phyloP scores from a whole-genome alignment of 2,329 filamentous ascomycete genomes.

The Mycosphaerella sp. region DNA sequence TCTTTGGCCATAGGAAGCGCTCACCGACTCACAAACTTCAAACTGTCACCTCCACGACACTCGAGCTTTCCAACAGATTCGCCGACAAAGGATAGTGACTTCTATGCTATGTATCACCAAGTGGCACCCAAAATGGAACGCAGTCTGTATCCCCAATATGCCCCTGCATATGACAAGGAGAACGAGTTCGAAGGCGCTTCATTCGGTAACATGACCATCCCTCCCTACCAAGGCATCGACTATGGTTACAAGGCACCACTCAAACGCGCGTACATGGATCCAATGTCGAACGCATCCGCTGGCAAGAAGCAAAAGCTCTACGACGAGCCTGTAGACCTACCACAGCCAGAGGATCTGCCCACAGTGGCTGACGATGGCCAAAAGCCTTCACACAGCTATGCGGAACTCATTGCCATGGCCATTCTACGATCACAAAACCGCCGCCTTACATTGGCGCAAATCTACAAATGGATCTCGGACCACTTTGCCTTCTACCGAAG shows the following conservation, averaged over 20 bases:
- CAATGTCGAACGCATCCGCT: constrained; percentile 49
- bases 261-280: constrained; percentile 62
- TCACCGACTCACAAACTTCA: constrained; percentile 60
- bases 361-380: constrained; percentile 74
- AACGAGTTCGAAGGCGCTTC: constrained; percentile 25
- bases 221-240: constrained; percentile 39
- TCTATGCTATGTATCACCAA: constrained; percentile 35
- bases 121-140: constrained; percentile 18
- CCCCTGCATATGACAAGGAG: constrained; percentile 20
- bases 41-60: constrained; percentile 60
- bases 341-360: constrained; percentile 74
- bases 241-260: constrained; percentile 41
- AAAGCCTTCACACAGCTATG: constrained; percentile 91
- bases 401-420: constrained; percentile 92
- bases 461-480: constrained; percentile 99
- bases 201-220: constrained; percentile 35
- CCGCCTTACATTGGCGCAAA: constrained; percentile 82
- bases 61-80: constrained; percentile 56
- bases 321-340: constrained; percentile 48
- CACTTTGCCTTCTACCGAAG: constrained; percentile 82
- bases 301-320: constrained; percentile 64
- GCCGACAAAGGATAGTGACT: constrained; percentile 54
- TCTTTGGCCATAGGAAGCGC: constrained; percentile 35
- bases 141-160: constrained; percentile 16
- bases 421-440: constrained; percentile 80